These are phyloP conservation scores for Verticillium tricorpus DNA, from an alignment of 2,329 filamentous ascomycete genomes.

Conservation along the genomic window DNA sequence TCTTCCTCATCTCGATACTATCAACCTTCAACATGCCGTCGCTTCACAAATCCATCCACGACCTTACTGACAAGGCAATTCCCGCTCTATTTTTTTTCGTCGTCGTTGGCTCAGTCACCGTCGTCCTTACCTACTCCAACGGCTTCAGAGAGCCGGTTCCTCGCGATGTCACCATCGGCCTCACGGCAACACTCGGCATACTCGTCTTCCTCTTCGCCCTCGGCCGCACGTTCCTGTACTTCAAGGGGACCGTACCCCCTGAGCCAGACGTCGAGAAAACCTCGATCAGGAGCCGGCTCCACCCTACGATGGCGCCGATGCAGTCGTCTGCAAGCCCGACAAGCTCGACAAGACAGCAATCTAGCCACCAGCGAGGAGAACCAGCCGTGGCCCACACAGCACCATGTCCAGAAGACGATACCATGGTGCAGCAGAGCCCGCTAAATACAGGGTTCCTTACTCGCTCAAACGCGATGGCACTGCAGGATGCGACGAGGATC, in stretches of 20 bases:
- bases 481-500: background rate
- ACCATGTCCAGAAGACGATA: background rate
- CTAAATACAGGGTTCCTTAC: background rate
- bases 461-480: background rate
- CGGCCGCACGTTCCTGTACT: conserved; percentile 6
- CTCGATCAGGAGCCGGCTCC: background rate
- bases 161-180: background rate
- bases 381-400: background rate
- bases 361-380: background rate
- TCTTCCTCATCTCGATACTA: background rate
- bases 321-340: background rate
- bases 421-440: background rate
- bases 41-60: conserved; percentile 5
- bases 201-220: conserved; percentile 7
- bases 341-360: background rate
- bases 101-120: conserved; percentile 5
- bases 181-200: background rate
- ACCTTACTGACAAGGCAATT: conserved; percentile 5
- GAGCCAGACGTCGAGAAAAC: background rate
- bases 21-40: conserved; percentile 1
- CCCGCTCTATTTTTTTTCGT: conserved; percentile 4
- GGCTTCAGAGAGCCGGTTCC: conserved; percentile 5
- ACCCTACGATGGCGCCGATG: conserved; percentile 1
- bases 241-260: conserved; percentile 1
- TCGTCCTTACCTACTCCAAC: conserved; percentile 8